phyloP scores from a whole-genome alignment of 345 rosid species.

The Luvunga scandens region DNA sequence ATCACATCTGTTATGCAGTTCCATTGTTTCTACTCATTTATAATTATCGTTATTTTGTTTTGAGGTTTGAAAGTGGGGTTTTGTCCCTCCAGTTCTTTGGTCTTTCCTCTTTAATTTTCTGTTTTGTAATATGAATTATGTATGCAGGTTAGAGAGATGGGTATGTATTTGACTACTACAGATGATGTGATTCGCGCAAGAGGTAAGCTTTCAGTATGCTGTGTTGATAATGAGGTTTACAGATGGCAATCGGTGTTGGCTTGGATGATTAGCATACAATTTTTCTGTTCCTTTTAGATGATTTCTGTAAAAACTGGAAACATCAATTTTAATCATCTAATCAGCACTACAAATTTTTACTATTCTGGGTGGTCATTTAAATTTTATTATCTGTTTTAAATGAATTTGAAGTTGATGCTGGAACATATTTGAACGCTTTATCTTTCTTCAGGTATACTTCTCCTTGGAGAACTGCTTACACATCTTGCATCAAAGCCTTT shows the following conservation, averaged over 20 bases:
- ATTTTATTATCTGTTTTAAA: neutral
- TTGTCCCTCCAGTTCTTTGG: neutral
- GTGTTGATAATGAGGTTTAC: neutral
- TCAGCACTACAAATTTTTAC: neutral
- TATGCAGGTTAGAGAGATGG: constrained; percentile 78
- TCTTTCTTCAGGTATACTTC: constrained; percentile 60
- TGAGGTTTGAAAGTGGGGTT: neutral
- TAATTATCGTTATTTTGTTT: neutral
- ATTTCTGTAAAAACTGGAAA: neutral
- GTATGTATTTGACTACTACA: constrained; percentile 69
- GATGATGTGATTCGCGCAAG: constrained; percentile 68
- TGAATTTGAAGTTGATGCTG: neutral
- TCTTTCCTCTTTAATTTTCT: constrained; percentile 7
- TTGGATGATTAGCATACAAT: neutral
- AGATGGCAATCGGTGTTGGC: neutral
- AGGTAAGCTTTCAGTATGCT: constrained; percentile 36
- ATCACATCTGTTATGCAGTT: neutral
- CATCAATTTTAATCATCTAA: neutral
- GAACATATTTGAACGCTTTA: constrained; percentile 2
- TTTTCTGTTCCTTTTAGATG: neutral
- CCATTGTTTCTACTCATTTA: neutral
- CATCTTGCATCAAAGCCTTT: constrained; percentile 54
- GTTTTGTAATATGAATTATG: neutral
- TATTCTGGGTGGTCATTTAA: neutral
- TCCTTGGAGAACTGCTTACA: constrained; percentile 67